Percentiles rank a stretch among this genome's conserved stretches.
phyloP scores from a whole-genome alignment of 176 grass and related monocot genomes.

The Puya raimondii region DNA sequence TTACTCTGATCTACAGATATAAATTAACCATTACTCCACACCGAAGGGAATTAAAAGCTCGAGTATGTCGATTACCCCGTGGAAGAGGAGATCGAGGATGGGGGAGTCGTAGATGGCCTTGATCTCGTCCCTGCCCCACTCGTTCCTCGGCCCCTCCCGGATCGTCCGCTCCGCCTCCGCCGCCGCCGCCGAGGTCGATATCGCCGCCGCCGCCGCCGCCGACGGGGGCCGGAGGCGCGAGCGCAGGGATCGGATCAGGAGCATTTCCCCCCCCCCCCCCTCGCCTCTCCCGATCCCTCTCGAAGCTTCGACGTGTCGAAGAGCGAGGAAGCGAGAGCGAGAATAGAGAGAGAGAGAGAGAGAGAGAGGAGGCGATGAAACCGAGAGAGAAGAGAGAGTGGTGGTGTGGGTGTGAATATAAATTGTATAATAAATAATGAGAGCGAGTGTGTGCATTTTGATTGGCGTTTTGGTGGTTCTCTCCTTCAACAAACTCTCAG shows the following conservation, averaged over 20 bases:
- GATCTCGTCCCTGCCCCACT: slow-evolving; percentile 76
- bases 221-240: slow-evolving; percentile 24
- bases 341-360: neutral
- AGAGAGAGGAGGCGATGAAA: slow-evolving; percentile 29
- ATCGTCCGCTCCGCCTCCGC: slow-evolving; percentile 61
- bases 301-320: neutral
- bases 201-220: slow-evolving; percentile 13
- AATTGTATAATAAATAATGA: too few species aligned
- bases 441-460: too few species aligned
- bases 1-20: too few species aligned
- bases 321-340: neutral
- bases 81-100: slow-evolving; percentile 87
- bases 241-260: slow-evolving; percentile 49
- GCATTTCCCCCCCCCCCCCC: slow-evolving; percentile 26
- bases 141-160: slow-evolving; percentile 61
- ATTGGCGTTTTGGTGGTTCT: neutral
- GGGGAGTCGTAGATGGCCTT: slow-evolving; percentile 84
- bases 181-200: slow-evolving; percentile 40
- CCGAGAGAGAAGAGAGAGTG: slow-evolving; percentile 10
- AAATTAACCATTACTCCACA: too few species aligned
- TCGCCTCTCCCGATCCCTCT: neutral
- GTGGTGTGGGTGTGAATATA: neutral
- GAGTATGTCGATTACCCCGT: slow-evolving; percentile 38
- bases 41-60: too few species aligned
- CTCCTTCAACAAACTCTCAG: neutral